These are phyloP conservation scores for Solanum dulcamara DNA, from an alignment of 257 asterid species.

Conservation along the genomic window DNA sequence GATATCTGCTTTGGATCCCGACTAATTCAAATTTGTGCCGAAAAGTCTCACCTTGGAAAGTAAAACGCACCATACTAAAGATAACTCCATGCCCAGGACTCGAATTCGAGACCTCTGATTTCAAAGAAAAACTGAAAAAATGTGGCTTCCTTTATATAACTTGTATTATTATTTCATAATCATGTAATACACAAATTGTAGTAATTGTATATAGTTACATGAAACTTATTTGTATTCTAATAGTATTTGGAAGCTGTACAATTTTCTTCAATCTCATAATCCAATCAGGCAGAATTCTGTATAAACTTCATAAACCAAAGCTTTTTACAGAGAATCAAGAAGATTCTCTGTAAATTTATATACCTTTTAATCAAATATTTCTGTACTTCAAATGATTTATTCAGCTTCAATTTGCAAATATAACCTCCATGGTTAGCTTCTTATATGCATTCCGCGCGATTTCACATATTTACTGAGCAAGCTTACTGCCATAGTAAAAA, in stretches of 20 bases:
- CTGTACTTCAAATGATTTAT: neutral
- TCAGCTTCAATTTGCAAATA: neutral
- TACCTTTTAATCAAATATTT: neutral
- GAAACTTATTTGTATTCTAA: neutral
- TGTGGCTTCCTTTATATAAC: neutral
- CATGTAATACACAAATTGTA: neutral
- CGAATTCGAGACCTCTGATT: neutral
- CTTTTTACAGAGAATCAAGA: neutral
- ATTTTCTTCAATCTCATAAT: neutral
- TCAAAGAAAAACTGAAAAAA: neutral
- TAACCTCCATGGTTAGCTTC: neutral
- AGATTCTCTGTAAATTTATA: neutral
- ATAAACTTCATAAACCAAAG: neutral
- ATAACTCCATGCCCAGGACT: neutral
- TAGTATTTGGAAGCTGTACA: neutral
- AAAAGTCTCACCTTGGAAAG: accelerated
- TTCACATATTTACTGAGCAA: neutral
- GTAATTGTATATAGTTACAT: neutral
- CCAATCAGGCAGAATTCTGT: neutral
- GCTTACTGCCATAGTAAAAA: neutral
- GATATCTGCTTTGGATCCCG: neutral
- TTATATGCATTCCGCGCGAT: neutral
- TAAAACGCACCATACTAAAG: neutral
- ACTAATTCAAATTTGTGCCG: accelerated
- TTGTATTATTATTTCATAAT: neutral